Evolutionary conservation across 2,329 filamentous ascomycete species (phyloP), one percentile per base, ranked within the genome.

Genomic region (Thielaviopsis punctulata): DNA sequence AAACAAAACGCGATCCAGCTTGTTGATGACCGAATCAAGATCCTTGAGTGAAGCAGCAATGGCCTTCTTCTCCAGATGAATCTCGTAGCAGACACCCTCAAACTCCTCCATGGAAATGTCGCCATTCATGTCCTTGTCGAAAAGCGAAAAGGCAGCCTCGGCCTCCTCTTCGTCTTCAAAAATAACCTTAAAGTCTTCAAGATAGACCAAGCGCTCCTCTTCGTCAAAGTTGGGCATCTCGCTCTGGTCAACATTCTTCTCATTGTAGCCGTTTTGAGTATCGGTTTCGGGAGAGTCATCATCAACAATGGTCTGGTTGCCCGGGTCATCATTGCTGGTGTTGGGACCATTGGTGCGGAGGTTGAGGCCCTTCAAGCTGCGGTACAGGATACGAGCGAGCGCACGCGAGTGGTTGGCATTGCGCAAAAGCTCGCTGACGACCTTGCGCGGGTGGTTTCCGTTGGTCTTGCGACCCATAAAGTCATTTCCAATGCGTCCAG

Each of bases 91-190:
- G 22, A 93, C 88, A 21, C 86, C 80, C 65, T 95, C 89, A 21
- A 96, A 76, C 63, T 95, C 90, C 61, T 95, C 87, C 77, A 95
- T 88, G 0, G 86, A 93, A 48, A 95, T 94, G 61, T 96, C 90
- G 3, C 89, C 90, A 57, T 96, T 96, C 69, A 95, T 79, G 60
- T 96, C 90, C 62, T 92, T 93, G 68, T 96, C 90, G 59, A 95
- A 95, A 72, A 95, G 89, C 59, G 74, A 73, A 61, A 96, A 95
- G 0, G 89, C 89, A 2, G 84, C 84, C 51, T 92, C 84, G 0
- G 88, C 86, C 62, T 95, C 90, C 13, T 95, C 89, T 18, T 82
- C 75, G 22, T 82, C 84, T 9, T 83, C 76, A 59, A 95, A 95
- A 0, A 86, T 88, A 10, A 75, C 70, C 56, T 80, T 81, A 51